phyloP scores from a whole-genome alignment of 495 filamentous ascomycete species.

The Daldinia concentrica region DNA sequence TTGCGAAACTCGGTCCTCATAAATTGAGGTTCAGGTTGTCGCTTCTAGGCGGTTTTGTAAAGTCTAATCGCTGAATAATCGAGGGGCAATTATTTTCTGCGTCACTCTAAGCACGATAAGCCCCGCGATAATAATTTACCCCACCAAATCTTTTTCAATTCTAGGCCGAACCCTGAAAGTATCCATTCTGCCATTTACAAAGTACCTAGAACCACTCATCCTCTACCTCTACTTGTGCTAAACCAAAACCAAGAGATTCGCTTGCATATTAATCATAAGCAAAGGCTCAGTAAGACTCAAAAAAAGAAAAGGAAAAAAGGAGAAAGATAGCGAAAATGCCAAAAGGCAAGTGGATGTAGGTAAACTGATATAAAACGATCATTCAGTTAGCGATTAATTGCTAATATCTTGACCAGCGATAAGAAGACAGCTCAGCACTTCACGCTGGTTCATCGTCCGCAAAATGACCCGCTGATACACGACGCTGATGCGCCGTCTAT shows the following conservation, averaged over 20 bases:
- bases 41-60: constrained; percentile 20
- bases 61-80: constrained; percentile 45
- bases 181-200: not conserved
- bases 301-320: not conserved
- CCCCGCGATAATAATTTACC: constrained; percentile 46
- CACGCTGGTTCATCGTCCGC: constrained; percentile 91
- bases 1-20: not conserved
- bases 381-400: not conserved
- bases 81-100: constrained; percentile 55
- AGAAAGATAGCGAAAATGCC: constrained; percentile 67
- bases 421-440: constrained; percentile 94
- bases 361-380: constrained; percentile 20
- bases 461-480: constrained; percentile 96
- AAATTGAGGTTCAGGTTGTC: constrained; percentile 10
- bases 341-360: constrained; percentile 90
- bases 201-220: not conserved
- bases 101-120: constrained; percentile 42
- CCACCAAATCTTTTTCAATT: constrained; percentile 57
- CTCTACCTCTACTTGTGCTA: not conserved
- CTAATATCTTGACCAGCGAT: constrained; percentile 65
- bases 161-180: constrained; percentile 3
- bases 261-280: not conserved
- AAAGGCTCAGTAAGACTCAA: not conserved
- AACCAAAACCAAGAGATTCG: not conserved
- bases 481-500: constrained; percentile 82